Evolutionary conservation across 2,329 filamentous ascomycete species (phyloP).

Genomic region (Pyricularia sp.): DNA sequence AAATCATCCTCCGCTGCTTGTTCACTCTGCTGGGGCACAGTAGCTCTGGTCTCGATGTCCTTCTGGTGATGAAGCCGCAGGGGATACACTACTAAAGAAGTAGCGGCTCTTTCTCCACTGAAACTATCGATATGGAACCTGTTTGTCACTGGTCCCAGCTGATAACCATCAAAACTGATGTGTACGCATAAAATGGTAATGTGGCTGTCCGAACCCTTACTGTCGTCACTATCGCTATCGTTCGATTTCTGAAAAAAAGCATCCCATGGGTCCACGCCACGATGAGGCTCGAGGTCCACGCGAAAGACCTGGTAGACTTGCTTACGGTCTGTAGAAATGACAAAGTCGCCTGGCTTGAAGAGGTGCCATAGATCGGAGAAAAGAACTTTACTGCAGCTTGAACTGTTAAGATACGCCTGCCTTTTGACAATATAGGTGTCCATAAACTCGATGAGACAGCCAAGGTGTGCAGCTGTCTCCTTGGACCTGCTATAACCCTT

Average conservation of each 20-base stretch:
- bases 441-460: conserved; percentile 7
- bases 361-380: conserved; percentile 18
- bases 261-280: background rate
- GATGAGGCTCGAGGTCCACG: conserved; percentile 4
- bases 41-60: too few relatives aligned
- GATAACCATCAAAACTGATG: conserved; percentile 21
- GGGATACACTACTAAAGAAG: too few relatives aligned
- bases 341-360: conserved; percentile 13
- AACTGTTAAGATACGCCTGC: conserved; percentile 6
- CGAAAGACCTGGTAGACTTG: conserved; percentile 16
- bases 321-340: conserved; percentile 11
- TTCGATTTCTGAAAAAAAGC: background rate
- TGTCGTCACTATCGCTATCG: background rate
- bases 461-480: background rate
- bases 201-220: conserved; percentile 2
- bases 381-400: conserved; percentile 9
- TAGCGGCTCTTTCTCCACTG: too few relatives aligned
- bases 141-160: conserved; percentile 19
- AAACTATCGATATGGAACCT: too few relatives aligned
- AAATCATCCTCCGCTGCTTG: too few relatives aligned
- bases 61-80: too few relatives aligned
- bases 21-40: too few relatives aligned
- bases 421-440: conserved; percentile 7
- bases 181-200: conserved; percentile 13
- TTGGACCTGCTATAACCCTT: background rate